Evolutionary conservation across 164 flowering plant species (phyloP).

Genomic region (Buxus sempervirens): DNA sequence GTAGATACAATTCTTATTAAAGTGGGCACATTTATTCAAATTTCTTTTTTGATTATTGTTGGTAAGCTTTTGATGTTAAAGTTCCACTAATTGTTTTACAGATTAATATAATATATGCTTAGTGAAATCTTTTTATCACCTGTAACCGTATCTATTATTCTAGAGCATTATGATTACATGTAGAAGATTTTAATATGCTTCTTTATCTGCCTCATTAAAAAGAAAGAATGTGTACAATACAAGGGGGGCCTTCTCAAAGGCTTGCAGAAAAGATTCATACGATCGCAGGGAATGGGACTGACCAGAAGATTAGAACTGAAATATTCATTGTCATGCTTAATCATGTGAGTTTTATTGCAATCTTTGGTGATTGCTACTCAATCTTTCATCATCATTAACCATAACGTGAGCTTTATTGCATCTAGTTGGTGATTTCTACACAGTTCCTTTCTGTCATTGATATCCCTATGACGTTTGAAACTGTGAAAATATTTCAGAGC

Average conservation of each 20-base stretch:
- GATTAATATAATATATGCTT: too few relatives aligned
- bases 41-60: background rate
- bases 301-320: background rate
- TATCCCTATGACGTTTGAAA: too few relatives aligned
- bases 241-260: background rate
- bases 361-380: background rate
- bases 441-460: too few relatives aligned
- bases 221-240: too few relatives aligned
- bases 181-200: background rate
- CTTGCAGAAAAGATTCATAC: too few relatives aligned
- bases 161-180: background rate
- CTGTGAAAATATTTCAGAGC: too few relatives aligned
- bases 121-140: background rate
- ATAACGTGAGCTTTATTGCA: too few relatives aligned
- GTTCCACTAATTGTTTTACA: background rate
- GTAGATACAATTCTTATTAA: constrained; percentile 24
- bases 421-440: too few relatives aligned
- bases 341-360: background rate
- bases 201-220: background rate
- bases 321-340: background rate
- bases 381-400: background rate
- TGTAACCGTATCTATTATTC: background rate
- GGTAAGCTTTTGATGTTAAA: background rate
- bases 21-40: background rate
- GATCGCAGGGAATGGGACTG: background rate